These are phyloP conservation scores for Hymenoscyphus repandus DNA, from an alignment of 2,329 filamentous ascomycete genomes.

Conservation along the genomic window DNA sequence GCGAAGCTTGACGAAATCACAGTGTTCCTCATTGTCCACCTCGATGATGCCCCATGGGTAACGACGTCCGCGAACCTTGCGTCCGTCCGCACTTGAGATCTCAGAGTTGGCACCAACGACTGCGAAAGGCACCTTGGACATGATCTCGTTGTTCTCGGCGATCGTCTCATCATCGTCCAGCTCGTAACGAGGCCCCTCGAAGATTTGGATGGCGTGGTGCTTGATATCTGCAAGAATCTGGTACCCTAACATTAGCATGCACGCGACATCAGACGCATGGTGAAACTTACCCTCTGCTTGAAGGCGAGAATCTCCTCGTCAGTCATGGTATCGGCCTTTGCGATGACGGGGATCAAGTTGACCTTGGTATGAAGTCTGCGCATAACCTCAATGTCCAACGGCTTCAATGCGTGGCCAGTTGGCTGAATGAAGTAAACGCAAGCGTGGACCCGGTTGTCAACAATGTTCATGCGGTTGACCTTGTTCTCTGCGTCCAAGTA, in stretches of 20 bases:
- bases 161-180: conserved; percentile 99
- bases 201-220: conserved; percentile 97
- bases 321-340: conserved; percentile 96
- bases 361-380: conserved; percentile 99
- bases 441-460: conserved; percentile 97
- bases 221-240: conserved; percentile 98
- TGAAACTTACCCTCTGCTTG: conserved; percentile 79
- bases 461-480: conserved; percentile 99
- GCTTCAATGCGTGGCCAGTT: conserved; percentile 96
- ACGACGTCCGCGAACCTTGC: conserved; percentile 89
- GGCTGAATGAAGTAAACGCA: conserved; percentile 99
- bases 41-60: conserved; percentile 99
- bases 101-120: conserved; percentile 96
- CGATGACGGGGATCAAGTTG: conserved; percentile 98
- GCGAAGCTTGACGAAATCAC: conserved; percentile 98
- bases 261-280: background rate
- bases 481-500: conserved; percentile 99
- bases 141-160: conserved; percentile 99
- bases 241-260: background rate
- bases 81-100: conserved; percentile 84
- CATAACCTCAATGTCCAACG: conserved; percentile 98
- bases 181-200: conserved; percentile 97
- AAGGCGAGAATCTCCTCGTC: conserved; percentile 93
- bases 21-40: conserved; percentile 99
- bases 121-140: conserved; percentile 99